Evolutionary conservation across 2,329 filamentous ascomycete genomes (phyloP).

Genomic region (Alternaria sp.): DNA sequence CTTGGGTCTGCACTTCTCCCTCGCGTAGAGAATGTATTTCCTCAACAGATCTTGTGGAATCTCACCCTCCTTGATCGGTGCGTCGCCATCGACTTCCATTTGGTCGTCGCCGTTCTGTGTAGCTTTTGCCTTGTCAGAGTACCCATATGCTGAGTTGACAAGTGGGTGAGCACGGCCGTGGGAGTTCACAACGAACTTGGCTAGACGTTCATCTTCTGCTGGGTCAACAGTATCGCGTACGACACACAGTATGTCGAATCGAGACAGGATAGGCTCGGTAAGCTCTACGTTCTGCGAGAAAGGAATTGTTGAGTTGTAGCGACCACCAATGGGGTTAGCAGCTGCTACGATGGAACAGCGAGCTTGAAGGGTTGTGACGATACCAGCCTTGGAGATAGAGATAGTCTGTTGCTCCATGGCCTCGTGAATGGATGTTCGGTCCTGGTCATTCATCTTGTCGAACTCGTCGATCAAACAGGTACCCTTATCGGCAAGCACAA

Average conservation of each 20-base stretch:
- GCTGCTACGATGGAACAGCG: slow-evolving; percentile 96
- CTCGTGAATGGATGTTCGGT: slow-evolving; percentile 97
- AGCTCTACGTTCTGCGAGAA: slow-evolving; percentile 97
- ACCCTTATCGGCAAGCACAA: slow-evolving; percentile 92
- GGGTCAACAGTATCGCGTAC: slow-evolving; percentile 96
- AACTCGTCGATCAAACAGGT: slow-evolving; percentile 98
- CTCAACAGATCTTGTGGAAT: slow-evolving; percentile 89
- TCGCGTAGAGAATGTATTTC: slow-evolving; percentile 96
- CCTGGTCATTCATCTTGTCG: slow-evolving; percentile 99
- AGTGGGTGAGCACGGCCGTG: slow-evolving; percentile 87
- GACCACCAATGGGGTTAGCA: slow-evolving; percentile 93
- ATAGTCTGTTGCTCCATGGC: slow-evolving; percentile 99
- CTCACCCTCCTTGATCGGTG: slow-evolving; percentile 66
- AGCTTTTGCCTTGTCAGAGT: slow-evolving; percentile 30
- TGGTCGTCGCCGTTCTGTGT: slow-evolving; percentile 48
- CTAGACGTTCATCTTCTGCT: slow-evolving; percentile 87
- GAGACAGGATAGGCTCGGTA: slow-evolving; percentile 94
- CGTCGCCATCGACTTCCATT: slow-evolving; percentile 58
- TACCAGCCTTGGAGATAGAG: slow-evolving; percentile 97
- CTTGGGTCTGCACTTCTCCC: slow-evolving; percentile 88
- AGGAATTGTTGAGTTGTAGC: slow-evolving; percentile 94
- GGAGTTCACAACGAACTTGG: slow-evolving; percentile 92
- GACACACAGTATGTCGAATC: slow-evolving; percentile 97
- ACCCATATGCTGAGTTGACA: slow-evolving; percentile 46
- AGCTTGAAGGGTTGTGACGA: slow-evolving; percentile 95